phyloP scores from a whole-genome alignment of 2,329 filamentous ascomycete genomes.

The Colletotrichum tanaceti region DNA sequence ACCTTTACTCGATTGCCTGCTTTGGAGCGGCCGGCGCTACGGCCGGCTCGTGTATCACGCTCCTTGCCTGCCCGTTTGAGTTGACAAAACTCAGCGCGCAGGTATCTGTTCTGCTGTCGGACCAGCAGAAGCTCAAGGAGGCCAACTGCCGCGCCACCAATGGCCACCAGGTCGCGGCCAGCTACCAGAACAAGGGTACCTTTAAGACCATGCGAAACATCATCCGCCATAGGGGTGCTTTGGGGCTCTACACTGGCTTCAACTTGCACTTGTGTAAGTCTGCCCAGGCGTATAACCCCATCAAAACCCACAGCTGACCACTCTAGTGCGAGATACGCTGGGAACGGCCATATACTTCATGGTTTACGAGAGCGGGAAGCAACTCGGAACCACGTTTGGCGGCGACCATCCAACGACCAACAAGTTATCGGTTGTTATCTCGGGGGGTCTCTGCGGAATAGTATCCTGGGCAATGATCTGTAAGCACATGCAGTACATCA shows the following conservation, averaged over 20 bases:
- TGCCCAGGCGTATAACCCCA: slow-evolving; percentile 34
- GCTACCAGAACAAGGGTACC: slow-evolving; percentile 83
- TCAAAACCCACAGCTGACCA: slow-evolving; percentile 17
- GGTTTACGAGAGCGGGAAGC: slow-evolving; percentile 89
- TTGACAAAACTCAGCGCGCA: slow-evolving; percentile 91
- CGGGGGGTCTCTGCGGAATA: slow-evolving; percentile 84
- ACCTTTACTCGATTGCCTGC: slow-evolving; percentile 77
- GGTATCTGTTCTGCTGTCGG: slow-evolving; percentile 81
- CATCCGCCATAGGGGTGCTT: slow-evolving; percentile 76
- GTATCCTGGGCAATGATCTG: slow-evolving; percentile 84
- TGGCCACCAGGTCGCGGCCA: slow-evolving; percentile 70
- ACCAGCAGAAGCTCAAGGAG: slow-evolving; percentile 57
- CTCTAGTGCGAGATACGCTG: slow-evolving; percentile 81
- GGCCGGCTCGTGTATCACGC: slow-evolving; percentile 82
- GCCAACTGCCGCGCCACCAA: slow-evolving; percentile 53
- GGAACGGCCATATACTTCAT: slow-evolving; percentile 89
- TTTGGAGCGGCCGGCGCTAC: slow-evolving; percentile 83
- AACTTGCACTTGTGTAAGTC: slow-evolving; percentile 79
- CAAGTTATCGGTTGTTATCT: slow-evolving; percentile 80
- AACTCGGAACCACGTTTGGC: slow-evolving; percentile 79
- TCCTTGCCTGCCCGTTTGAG: slow-evolving; percentile 88
- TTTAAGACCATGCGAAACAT: slow-evolving; percentile 81
- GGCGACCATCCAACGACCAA: slow-evolving; percentile 80
- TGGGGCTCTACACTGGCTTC: slow-evolving; percentile 84
- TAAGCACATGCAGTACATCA: slow-evolving; percentile 55